These are phyloP conservation scores for Choiromyces venosus DNA, from an alignment of 495 filamentous ascomycete genomes.

Conservation along the genomic window DNA sequence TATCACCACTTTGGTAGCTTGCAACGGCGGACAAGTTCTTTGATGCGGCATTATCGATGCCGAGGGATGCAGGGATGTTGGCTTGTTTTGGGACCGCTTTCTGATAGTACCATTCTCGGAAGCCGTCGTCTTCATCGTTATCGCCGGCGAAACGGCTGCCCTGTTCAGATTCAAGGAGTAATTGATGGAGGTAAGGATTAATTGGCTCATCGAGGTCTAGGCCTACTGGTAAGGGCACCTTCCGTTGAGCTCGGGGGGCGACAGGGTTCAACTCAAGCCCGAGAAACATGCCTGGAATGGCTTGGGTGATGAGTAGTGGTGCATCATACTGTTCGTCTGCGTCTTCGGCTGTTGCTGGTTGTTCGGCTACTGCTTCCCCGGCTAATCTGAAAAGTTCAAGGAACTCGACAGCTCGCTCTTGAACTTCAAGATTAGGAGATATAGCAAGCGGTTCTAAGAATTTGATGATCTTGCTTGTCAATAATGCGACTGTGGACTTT, in stretches of 20 bases:
- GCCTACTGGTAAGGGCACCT: constrained; percentile 71
- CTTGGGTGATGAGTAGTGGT: constrained; percentile 76
- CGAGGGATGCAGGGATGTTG: constrained; percentile 43
- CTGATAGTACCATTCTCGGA: constrained; percentile 68
- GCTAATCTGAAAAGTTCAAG: constrained; percentile 80
- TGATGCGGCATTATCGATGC: constrained; percentile 54
- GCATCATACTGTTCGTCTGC: constrained; percentile 53
- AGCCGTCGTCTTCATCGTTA: constrained; percentile 56
- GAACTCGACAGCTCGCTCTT: constrained; percentile 89
- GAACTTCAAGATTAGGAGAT: constrained; percentile 88
- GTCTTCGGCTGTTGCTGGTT: constrained; percentile 51
- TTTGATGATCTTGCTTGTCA: constrained; percentile 72
- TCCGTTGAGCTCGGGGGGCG: constrained; percentile 71
- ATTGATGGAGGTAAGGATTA: constrained; percentile 60
- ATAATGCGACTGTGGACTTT: constrained; percentile 64
- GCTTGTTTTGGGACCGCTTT: constrained; percentile 36
- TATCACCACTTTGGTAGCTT: constrained; percentile 58
- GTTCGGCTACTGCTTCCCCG: constrained; percentile 67
- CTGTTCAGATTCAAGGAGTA: constrained; percentile 59
- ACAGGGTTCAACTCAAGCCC: constrained; percentile 90
- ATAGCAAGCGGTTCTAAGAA: constrained; percentile 69
- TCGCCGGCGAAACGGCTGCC: constrained; percentile 44
- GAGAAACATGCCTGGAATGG: constrained; percentile 77
- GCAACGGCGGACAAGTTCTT: constrained; percentile 24
- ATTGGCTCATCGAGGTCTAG: constrained; percentile 75